Conservation (phyloP, 305 asterid genomes). For the Fraxinus albicans region DNA sequence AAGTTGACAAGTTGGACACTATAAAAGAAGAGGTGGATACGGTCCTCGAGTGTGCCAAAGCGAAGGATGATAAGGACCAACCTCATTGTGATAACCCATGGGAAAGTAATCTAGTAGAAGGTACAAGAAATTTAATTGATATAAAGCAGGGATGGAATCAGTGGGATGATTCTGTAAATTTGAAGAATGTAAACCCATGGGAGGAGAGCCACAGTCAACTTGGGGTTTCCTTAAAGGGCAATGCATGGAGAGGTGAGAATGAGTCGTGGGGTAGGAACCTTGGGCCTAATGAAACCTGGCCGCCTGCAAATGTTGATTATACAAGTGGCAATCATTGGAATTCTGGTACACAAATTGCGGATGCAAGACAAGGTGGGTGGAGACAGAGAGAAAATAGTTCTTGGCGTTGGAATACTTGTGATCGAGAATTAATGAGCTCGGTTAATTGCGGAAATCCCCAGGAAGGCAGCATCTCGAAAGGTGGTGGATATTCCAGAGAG, state of each 20-base stretch:
- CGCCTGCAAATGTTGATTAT: constrained; percentile 16
- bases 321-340: constrained; percentile 23
- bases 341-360: constrained; percentile 21
- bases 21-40: constrained; percentile 23
- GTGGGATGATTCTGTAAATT: constrained; percentile 36
- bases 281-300: constrained; percentile 25
- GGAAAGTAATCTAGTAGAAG: constrained; percentile 43
- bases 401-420: constrained; percentile 38
- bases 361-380: constrained; percentile 39
- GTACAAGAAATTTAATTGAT: constrained; percentile 30
- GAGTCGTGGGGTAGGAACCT: constrained; percentile 45
- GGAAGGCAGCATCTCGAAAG: constrained; percentile 29
- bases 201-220: constrained; percentile 36
- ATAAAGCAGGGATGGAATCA: constrained; percentile 43
- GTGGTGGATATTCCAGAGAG: constrained; percentile 30
- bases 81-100: constrained; percentile 47
- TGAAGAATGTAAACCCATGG: constrained; percentile 56
- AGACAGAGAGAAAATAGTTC: constrained; percentile 27
- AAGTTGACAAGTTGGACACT: constrained; percentile 30
- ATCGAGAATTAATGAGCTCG: constrained; percentile 26
- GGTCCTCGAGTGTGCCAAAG: constrained; percentile 19
- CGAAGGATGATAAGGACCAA: constrained; percentile 27
- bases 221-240: constrained; percentile 38
- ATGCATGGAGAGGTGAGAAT: constrained; percentile 52
- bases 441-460: constrained; percentile 27